Conservation (phyloP, 306 rosid species). For the Luffa acutangula region DNA sequence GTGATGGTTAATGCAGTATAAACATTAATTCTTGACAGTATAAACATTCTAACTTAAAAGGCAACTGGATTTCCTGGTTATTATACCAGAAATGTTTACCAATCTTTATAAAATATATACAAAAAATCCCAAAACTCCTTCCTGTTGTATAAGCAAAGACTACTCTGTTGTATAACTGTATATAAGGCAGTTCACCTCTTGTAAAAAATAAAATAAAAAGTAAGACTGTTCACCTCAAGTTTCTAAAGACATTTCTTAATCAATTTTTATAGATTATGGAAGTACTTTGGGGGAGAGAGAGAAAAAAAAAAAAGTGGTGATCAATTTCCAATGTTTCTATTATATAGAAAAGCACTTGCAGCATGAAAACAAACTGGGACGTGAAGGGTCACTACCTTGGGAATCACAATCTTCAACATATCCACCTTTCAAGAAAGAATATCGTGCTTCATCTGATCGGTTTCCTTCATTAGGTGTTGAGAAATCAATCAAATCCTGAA, state of each 20-base stretch:
- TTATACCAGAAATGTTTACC: neutral
- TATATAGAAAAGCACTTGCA: neutral
- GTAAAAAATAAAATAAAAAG: too few species aligned
- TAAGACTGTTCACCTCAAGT: neutral
- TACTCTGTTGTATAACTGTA: too few species aligned
- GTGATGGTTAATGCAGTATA: neutral
- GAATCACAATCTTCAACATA: slow-evolving; percentile 60
- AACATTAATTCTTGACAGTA: too few species aligned
- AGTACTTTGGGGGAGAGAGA: neutral
- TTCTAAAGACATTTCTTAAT: too few species aligned
- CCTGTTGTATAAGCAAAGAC: neutral
- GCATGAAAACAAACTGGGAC: neutral
- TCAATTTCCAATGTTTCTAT: neutral
- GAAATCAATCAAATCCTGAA: slow-evolving; percentile 46
- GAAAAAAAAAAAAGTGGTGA: neutral
- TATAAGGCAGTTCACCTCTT: too few species aligned
- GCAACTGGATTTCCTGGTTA: neutral
- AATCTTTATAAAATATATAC: neutral
- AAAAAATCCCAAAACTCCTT: neutral
- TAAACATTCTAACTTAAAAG: neutral
- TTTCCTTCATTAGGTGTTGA: slow-evolving; percentile 24
- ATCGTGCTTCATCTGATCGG: slow-evolving; percentile 58
- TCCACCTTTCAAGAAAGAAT: slow-evolving; percentile 74
- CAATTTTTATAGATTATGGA: neutral
- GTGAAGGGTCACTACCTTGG: slow-evolving; percentile 39